Evolutionary conservation across 768 basidiomycete genomes (phyloP), one percentile per base, ranked within the genome.

Genomic region (Cubamyces lactineus): DNA sequence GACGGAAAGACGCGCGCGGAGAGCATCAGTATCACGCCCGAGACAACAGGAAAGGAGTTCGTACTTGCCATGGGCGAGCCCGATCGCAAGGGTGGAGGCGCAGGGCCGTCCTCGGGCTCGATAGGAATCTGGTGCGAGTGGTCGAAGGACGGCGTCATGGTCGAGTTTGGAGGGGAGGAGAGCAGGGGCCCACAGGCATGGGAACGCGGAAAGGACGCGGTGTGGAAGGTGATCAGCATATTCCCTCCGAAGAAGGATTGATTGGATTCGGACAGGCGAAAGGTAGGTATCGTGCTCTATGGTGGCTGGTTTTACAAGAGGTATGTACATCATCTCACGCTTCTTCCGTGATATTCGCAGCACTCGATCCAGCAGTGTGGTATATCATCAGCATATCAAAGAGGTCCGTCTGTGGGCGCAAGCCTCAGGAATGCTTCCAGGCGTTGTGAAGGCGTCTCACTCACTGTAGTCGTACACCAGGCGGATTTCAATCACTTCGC

Each of bases 111-210:
- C 21, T 85, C 86, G 2, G 91, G 91, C 41, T 92, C 89, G 34
- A 91, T 96, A 66, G 88, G 88, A 28, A 93, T 96, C 66, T 97
- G 94, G 92, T 91, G 94, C 66, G 94, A 97, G 74, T 97, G 94
- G 95, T 80, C 85, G 26, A 82, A 78, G 67, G 83, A 88, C 62
- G 92, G 92, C 2, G 71, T 94, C 39, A 92, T 94, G 91, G 82
- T 92, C 13, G 92, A 94, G 69, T 92, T 92, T 71, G 91, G 89
- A 0, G 92, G 91, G 1, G 83, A 84, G 50, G 85, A 91, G 62
- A 86, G 89, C 13, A 83, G 82, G 59, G 92, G 92, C 1, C 88
- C 90, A 6, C 86, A 90, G 64, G 92, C 91, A 65, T 94, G 93
- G 92, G 92, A 94, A 69, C 81, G 82, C 62, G 93, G 92, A 7